Percentiles rank a stretch among this genome's conserved stretches.
These are phyloP conservation scores for Fusarium aywerte DNA, from an alignment of 2,329 filamentous ascomycete species.

Conservation along the genomic window DNA sequence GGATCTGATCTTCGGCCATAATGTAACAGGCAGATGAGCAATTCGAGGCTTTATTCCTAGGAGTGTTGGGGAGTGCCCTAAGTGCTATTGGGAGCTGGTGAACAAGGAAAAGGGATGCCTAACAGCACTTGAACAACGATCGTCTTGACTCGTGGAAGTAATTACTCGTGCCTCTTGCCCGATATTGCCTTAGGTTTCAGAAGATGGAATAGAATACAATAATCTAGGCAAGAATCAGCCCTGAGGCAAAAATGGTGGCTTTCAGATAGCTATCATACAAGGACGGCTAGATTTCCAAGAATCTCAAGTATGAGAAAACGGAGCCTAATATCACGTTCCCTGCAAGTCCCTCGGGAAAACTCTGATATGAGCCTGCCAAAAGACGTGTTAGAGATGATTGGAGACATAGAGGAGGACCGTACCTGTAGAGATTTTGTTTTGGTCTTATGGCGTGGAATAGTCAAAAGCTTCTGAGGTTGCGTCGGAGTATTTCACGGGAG, in stretches of 20 bases:
- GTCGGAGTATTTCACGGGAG: slow-evolving; percentile 12
- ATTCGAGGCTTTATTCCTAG: background rate
- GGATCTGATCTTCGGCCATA: slow-evolving; percentile 34
- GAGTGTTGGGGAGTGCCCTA: background rate
- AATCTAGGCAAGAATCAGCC: background rate
- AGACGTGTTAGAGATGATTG: background rate
- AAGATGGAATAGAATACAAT: background rate
- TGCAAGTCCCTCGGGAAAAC: background rate
- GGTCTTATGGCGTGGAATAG: background rate
- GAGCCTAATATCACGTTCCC: background rate
- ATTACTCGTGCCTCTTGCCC: background rate
- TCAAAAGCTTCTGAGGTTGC: background rate
- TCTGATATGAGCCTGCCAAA: background rate
- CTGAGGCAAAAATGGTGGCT: background rate
- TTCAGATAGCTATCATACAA: background rate
- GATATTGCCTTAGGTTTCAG: background rate
- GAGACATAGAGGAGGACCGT: background rate
- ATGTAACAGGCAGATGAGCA: background rate
- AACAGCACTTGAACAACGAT: background rate
- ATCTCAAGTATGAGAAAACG: background rate
- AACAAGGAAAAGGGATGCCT: background rate
- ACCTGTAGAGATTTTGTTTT: background rate
- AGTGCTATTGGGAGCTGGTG: background rate
- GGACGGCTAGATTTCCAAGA: background rate
- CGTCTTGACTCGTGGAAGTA: background rate